phyloP scores from a whole-genome alignment of 2,329 filamentous ascomycete species.

The Penicillium sp. region DNA sequence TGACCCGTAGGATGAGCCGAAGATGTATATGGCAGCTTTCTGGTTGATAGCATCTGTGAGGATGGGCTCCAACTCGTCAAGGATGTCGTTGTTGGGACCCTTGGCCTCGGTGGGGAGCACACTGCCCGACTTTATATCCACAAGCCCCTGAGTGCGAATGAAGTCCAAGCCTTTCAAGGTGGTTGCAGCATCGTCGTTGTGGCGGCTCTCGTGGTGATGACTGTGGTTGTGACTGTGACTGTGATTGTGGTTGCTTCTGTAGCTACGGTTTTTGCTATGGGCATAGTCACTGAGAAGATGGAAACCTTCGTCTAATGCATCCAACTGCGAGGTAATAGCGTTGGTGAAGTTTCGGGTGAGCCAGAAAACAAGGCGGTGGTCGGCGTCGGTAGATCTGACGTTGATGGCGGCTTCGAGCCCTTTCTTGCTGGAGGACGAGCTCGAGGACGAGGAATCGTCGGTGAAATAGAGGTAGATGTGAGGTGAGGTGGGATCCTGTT shows the following conservation, averaged over 20 bases:
- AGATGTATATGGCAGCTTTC: conserved; percentile 37
- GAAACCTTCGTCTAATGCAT: conserved; percentile 23
- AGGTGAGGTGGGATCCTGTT: conserved; percentile 22
- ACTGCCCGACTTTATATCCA: conserved; percentile 26
- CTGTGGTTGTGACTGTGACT: conserved; percentile 9
- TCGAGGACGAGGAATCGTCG: conserved; percentile 14
- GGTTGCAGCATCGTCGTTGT: conserved; percentile 14
- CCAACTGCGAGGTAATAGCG: conserved; percentile 23
- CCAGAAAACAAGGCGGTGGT: conserved; percentile 31
- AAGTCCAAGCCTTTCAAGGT: conserved; percentile 21
- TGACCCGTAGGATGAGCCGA: conserved; percentile 31
- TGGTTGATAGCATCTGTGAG: conserved; percentile 30
- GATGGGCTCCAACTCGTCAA: conserved; percentile 33
- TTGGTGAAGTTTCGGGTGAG: conserved; percentile 25
- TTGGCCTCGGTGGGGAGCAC: conserved; percentile 17
- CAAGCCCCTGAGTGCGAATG: conserved; percentile 11
- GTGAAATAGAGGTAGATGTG: conserved; percentile 31
- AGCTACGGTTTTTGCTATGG: neutral
- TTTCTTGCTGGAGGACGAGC: conserved; percentile 10
- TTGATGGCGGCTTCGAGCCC: conserved; percentile 28
- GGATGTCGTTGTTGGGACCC: conserved; percentile 32
- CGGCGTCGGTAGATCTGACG: conserved; percentile 27
- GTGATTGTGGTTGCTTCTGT: conserved; percentile 13
- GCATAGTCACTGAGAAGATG: conserved; percentile 17
- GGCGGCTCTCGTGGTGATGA: conserved; percentile 20